Evolutionary conservation across 2,329 filamentous ascomycete species (phyloP).

Genomic region (Botrytis pseudocinerea): DNA sequence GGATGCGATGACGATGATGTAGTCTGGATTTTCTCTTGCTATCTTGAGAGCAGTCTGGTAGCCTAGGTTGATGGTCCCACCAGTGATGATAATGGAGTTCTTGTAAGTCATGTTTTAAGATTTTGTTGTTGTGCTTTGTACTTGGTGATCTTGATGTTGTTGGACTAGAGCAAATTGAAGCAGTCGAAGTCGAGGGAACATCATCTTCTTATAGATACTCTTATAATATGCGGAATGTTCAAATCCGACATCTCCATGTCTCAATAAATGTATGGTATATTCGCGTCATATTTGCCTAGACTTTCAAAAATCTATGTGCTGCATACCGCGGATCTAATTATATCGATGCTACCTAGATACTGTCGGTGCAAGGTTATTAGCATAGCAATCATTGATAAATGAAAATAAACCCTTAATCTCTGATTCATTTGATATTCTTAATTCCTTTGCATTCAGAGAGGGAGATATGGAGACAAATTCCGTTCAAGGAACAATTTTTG

Average conservation of each 20-base stretch:
- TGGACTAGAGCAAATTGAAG: background rate
- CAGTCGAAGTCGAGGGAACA: background rate
- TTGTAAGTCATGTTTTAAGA: slow-evolving; percentile 29
- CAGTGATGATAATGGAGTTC: slow-evolving; percentile 46
- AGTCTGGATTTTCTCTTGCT: slow-evolving; percentile 45
- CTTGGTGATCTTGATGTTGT: background rate
- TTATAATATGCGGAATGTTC: background rate
- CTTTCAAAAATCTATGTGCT: background rate
- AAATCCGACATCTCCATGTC: background rate
- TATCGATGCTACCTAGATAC: background rate
- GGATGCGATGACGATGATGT: slow-evolving; percentile 47
- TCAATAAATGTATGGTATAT: background rate
- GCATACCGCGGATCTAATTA: background rate
- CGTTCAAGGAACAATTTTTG: background rate
- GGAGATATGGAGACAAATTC: background rate
- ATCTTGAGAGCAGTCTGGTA: slow-evolving; percentile 46
- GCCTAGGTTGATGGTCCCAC: slow-evolving; percentile 49
- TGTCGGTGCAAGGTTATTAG: background rate
- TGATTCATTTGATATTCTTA: background rate
- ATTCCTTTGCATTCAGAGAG: background rate
- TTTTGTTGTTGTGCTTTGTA: background rate
- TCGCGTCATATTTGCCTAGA: background rate
- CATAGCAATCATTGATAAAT: background rate
- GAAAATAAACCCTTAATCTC: background rate
- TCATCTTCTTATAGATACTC: background rate